A percentile compares a stretch with the other conserved stretches of the same genome.
Conservation (phyloP, 2,329 filamentous ascomycete species). For the Aureobasidium sp. region DNA sequence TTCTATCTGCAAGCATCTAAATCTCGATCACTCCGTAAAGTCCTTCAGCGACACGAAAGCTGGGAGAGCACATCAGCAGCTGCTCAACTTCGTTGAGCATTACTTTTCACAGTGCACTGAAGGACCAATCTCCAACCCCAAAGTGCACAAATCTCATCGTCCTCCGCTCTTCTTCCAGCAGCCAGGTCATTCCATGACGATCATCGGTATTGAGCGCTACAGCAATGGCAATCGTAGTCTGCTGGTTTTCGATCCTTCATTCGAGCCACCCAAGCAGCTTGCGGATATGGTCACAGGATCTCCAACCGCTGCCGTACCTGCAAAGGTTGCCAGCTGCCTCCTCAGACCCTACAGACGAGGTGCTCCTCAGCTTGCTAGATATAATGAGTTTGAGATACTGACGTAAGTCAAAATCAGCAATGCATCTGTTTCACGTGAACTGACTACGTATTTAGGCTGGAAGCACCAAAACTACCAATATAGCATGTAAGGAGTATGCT, state of each 20-base stretch:
- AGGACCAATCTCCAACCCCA: constrained; percentile 32
- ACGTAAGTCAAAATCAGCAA: background rate
- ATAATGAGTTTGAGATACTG: background rate
- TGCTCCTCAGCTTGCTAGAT: background rate
- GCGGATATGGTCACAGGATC: constrained; percentile 30
- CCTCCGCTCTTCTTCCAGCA: constrained; percentile 88
- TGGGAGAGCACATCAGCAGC: constrained; percentile 42
- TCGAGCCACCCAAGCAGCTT: constrained; percentile 58
- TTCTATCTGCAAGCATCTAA: background rate
- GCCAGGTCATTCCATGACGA: constrained; percentile 80
- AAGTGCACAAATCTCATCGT: constrained; percentile 58
- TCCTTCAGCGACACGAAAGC: constrained; percentile 16
- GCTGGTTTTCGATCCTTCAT: constrained; percentile 82
- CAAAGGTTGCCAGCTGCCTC: background rate
- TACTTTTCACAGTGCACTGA: constrained; percentile 56
- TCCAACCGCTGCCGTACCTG: too few relatives aligned
- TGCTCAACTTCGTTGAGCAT: constrained; percentile 57
- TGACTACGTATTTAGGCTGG: background rate
- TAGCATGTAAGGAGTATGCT: background rate
- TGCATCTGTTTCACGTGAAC: background rate
- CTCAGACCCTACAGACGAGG: background rate
- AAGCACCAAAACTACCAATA: background rate
- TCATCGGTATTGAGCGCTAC: constrained; percentile 71
- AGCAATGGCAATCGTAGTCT: constrained; percentile 58
- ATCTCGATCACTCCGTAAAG: background rate